phyloP scores from a whole-genome alignment of 306 rosid genomes.

The Begonia loranthoides region DNA sequence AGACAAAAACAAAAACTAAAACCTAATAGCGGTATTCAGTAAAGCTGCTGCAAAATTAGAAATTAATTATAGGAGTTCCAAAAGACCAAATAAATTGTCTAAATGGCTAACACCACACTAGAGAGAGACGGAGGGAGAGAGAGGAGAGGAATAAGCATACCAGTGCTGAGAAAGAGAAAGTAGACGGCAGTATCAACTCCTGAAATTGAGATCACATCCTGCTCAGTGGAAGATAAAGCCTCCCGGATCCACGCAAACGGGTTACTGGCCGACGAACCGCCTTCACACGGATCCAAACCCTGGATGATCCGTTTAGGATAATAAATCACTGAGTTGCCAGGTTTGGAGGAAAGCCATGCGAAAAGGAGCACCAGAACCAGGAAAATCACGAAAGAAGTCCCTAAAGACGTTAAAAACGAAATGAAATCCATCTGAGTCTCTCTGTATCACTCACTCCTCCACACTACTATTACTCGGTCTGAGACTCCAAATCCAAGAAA shows the following conservation, averaged over 20 bases:
- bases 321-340: constrained; percentile 71
- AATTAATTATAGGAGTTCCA: too few relatives aligned
- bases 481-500: background rate
- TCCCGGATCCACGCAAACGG: constrained; percentile 79
- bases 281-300: constrained; percentile 50
- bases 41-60: too few relatives aligned
- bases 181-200: constrained; percentile 91
- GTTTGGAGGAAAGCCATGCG: constrained; percentile 38
- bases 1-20: too few relatives aligned
- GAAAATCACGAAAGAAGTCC: constrained; percentile 69
- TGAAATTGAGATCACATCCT: constrained; percentile 47
- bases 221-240: constrained; percentile 57
- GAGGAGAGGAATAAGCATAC: constrained; percentile 11
- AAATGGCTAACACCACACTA: too few relatives aligned
- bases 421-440: constrained; percentile 51
- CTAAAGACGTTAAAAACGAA: constrained; percentile 78
- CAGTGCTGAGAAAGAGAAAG: constrained; percentile 72
- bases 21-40: too few relatives aligned
- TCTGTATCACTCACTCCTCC: constrained; percentile 4
- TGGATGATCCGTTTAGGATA: constrained; percentile 81
- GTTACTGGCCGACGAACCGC: constrained; percentile 31
- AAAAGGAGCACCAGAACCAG: constrained; percentile 53
- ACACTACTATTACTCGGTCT: background rate
- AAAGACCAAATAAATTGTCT: too few relatives aligned
- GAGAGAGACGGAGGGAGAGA: too few relatives aligned